A percentile compares a stretch with the other conserved stretches of the same genome.
Evolutionary conservation across 2,329 filamentous ascomycete species (phyloP).

Genomic region (Aspergillus calidoustus): DNA sequence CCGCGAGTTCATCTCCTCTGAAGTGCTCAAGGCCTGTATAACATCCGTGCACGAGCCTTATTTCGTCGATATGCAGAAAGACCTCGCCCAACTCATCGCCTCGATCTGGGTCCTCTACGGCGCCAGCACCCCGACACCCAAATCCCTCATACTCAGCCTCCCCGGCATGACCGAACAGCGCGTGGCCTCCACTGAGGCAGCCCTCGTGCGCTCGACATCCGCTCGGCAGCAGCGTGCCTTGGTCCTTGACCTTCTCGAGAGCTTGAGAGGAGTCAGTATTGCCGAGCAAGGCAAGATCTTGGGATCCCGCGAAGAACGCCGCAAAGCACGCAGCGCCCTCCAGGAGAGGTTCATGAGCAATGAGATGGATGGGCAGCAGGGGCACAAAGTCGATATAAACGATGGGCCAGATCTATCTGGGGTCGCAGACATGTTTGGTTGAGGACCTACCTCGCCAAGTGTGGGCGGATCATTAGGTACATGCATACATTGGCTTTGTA

Average conservation of each 20-base stretch:
- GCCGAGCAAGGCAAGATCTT: slow-evolving; percentile 88
- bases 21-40: slow-evolving; percentile 88
- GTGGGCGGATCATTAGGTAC: background rate
- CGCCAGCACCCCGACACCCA: slow-evolving; percentile 69
- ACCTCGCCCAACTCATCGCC: slow-evolving; percentile 85
- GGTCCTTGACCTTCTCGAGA: slow-evolving; percentile 82
- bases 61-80: slow-evolving; percentile 94
- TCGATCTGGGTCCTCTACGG: slow-evolving; percentile 80
- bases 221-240: slow-evolving; percentile 79
- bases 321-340: slow-evolving; percentile 48
- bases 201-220: slow-evolving; percentile 59
- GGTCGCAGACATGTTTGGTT: slow-evolving; percentile 59
- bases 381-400: slow-evolving; percentile 48
- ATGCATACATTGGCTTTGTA: slow-evolving; percentile 21
- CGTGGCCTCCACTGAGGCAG: slow-evolving; percentile 67
- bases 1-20: slow-evolving; percentile 85
- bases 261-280: slow-evolving; percentile 87
- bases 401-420: slow-evolving; percentile 57
- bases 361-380: slow-evolving; percentile 49
- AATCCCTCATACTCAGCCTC: slow-evolving; percentile 75
- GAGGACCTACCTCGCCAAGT: background rate
- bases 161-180: slow-evolving; percentile 74
- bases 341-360: slow-evolving; percentile 50
- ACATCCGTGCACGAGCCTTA: slow-evolving; percentile 92
- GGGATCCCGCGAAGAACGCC: slow-evolving; percentile 44